Conservation (phyloP, 768 basidiomycete species). For the Kockovaella imperatae region DNA sequence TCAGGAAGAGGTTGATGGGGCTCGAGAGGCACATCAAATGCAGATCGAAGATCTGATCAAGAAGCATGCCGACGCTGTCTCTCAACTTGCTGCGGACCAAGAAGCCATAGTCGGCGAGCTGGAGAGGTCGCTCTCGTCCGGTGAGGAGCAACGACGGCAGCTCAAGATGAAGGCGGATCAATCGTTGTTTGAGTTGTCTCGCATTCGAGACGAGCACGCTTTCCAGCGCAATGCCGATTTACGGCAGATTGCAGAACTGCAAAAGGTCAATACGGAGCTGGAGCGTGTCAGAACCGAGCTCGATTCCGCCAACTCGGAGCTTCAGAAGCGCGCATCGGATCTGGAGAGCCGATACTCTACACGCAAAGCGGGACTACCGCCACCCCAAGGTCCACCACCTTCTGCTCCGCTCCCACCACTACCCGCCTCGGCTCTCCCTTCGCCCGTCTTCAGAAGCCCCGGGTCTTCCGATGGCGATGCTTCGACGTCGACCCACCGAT, state of each 20-base stretch:
- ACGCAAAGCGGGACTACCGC: constrained; percentile 1
- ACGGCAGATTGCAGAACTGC: constrained; percentile 20
- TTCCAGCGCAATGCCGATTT: constrained; percentile 20
- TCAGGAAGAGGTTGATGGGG: background rate
- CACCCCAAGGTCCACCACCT: constrained; percentile 34
- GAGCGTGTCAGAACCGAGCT: constrained; percentile 22
- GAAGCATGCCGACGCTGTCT: background rate
- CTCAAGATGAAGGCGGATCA: constrained; percentile 36
- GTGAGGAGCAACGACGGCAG: constrained; percentile 30
- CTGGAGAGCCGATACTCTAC: constrained; percentile 17
- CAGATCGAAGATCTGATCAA: background rate
- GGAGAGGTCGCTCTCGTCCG: constrained; percentile 15
- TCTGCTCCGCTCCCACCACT: constrained; percentile 26
- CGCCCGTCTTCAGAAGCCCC: too few relatives aligned
- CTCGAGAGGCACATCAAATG: background rate
- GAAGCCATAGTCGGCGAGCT: constrained; percentile 23
- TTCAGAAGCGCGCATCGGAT: constrained; percentile 14
- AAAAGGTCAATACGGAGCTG: constrained; percentile 13
- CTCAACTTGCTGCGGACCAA: background rate
- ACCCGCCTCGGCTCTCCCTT: background rate
- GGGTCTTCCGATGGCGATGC: background rate
- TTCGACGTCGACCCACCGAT: background rate
- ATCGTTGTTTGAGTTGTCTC: constrained; percentile 27
- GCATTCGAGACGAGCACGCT: constrained; percentile 26
- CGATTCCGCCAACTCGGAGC: constrained; percentile 11